Evolutionary conservation across 768 basidiomycete genomes (phyloP).

Genomic region (Rhodotorula paludigena): DNA sequence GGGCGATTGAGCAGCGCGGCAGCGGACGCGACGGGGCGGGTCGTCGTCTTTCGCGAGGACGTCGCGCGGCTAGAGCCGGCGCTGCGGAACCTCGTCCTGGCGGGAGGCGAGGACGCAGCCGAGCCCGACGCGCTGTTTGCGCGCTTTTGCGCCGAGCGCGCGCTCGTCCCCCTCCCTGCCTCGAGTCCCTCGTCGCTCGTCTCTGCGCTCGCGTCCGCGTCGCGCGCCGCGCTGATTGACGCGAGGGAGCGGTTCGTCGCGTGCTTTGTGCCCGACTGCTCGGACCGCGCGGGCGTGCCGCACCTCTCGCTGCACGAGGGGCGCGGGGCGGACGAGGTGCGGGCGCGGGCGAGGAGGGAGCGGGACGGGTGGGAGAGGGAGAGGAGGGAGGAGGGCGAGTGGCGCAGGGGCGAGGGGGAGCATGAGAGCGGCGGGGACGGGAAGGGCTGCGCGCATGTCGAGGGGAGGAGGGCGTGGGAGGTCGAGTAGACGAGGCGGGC

Average conservation of each 20-base stretch:
- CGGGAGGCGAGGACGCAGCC: constrained; percentile 45
- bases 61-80: too few species aligned
- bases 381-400: neutral
- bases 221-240: neutral
- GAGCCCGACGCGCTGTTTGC: constrained; percentile 64
- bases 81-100: too few species aligned
- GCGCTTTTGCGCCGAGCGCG: constrained; percentile 27
- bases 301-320: constrained; percentile 18
- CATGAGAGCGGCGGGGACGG: too few species aligned
- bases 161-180: constrained; percentile 56
- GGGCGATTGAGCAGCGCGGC: constrained; percentile 18
- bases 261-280: constrained; percentile 25
- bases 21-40: constrained; percentile 11
- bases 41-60: constrained; percentile 35
- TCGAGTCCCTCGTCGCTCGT: constrained; percentile 62
- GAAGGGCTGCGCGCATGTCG: constrained; percentile 20
- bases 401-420: neutral
- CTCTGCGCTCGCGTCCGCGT: constrained; percentile 56
- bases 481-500: neutral
- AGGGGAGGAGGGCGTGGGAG: constrained; percentile 5
- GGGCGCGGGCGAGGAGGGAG: neutral
- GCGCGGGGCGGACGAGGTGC: neutral
- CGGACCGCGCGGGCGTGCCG: constrained; percentile 23
- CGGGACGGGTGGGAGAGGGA: constrained; percentile 15
- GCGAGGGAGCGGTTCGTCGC: neutral